Evolutionary conservation across 805 yeast genomes (phyloP).

Genomic region (Spathaspora girioi): DNA sequence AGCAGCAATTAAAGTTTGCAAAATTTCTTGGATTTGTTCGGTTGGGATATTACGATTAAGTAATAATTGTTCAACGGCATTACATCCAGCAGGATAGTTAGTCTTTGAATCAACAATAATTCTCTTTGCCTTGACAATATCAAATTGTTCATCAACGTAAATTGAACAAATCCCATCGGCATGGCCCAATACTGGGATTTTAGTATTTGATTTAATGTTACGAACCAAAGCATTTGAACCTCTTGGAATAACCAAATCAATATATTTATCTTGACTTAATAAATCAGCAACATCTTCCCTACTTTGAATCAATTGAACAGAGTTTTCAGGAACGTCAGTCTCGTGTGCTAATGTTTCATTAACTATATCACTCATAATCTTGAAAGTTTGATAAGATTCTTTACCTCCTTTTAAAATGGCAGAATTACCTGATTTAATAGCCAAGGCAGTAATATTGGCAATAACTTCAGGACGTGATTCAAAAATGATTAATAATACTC

Average conservation of each 20-base stretch:
- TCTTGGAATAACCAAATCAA: constrained; percentile 94
- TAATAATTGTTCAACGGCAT: constrained; percentile 87
- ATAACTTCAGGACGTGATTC: constrained; percentile 98
- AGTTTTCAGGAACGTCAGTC: constrained; percentile 74
- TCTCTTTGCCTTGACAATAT: constrained; percentile 69
- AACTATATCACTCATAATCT: constrained; percentile 72
- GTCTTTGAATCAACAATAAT: constrained; percentile 86
- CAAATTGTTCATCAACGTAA: constrained; percentile 75
- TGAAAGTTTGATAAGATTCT: constrained; percentile 83
- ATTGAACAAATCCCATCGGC: constrained; percentile 97
- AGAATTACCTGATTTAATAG: constrained; percentile 94
- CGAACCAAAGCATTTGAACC: constrained; percentile 94
- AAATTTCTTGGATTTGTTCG: constrained; percentile 19
- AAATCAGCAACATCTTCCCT: constrained; percentile 88
- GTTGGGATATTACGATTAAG: constrained; percentile 46
- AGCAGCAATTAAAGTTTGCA: constrained; percentile 47
- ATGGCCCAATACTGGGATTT: constrained; percentile 96
- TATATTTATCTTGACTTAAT: constrained; percentile 78
- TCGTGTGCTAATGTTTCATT: constrained; percentile 49
- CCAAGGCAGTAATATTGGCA: constrained; percentile 94
- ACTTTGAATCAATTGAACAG: constrained; percentile 83
- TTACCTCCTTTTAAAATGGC: constrained; percentile 98
- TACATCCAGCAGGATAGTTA: constrained; percentile 98
- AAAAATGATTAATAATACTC: constrained; percentile 86
- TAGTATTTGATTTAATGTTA: constrained; percentile 79